Evolutionary conservation across 2,329 filamentous ascomycete genomes (phyloP).

Genomic region (Elsinoe batatas): DNA sequence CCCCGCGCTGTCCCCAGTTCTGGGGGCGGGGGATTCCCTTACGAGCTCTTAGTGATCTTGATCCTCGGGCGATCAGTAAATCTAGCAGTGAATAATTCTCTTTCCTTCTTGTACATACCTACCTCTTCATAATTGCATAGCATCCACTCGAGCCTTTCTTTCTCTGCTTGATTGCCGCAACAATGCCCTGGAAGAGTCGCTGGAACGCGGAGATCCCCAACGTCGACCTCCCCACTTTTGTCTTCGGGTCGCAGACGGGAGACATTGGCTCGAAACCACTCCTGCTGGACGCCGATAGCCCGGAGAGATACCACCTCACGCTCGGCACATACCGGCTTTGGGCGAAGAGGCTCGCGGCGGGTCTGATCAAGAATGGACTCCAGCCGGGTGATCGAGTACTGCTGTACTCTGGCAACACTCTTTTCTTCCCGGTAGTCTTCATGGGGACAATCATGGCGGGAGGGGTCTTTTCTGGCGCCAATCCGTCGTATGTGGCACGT

Average conservation of each 20-base stretch:
- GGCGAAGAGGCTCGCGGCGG: constrained; percentile 61
- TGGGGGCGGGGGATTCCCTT: constrained; percentile 6
- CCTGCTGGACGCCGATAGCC: constrained; percentile 56
- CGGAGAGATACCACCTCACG: constrained; percentile 58
- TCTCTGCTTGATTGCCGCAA: constrained; percentile 13
- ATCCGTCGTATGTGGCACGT: constrained; percentile 57
- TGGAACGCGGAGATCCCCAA: constrained; percentile 40
- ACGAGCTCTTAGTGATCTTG: neutral
- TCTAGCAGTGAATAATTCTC: neutral
- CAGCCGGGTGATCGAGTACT: constrained; percentile 60
- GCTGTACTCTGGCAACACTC: constrained; percentile 61
- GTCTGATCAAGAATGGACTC: constrained; percentile 53
- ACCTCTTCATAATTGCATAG: neutral
- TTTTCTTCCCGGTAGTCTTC: constrained; percentile 62
- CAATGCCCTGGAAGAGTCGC: constrained; percentile 45
- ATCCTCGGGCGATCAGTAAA: constrained; percentile 2
- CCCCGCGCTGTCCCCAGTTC: neutral
- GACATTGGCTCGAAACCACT: constrained; percentile 29
- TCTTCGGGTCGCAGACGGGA: constrained; percentile 30
- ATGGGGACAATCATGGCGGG: constrained; percentile 69
- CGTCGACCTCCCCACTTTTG: constrained; percentile 36
- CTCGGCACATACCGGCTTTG: constrained; percentile 56
- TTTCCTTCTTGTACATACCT: neutral
- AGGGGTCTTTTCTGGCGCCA: constrained; percentile 67
- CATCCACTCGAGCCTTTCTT: neutral